Conservation (phyloP, 2,329 filamentous ascomycete species). For the Eutypa lata region DNA sequence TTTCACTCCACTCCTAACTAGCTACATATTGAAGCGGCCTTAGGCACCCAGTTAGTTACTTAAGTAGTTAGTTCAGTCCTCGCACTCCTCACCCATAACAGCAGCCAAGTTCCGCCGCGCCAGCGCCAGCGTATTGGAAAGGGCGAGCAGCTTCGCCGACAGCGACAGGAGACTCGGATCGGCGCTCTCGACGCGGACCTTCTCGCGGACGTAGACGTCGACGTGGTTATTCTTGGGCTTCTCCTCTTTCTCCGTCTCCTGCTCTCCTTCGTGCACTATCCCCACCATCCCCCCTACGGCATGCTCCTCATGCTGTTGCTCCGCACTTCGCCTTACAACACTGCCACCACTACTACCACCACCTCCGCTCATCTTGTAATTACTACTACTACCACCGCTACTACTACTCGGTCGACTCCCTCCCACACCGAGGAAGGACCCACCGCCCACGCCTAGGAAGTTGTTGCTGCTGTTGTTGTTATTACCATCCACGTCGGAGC, state of each 20-base stretch:
- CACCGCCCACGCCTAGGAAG: neutral
- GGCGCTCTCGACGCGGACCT: conserved; percentile 82
- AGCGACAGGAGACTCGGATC: conserved; percentile 83
- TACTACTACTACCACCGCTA: neutral
- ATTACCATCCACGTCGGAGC: conserved; percentile 11
- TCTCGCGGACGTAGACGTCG: conserved; percentile 84
- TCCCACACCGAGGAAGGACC: neutral
- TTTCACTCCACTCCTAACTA: too few species aligned
- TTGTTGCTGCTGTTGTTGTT: conserved; percentile 3
- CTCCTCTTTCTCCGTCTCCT: conserved; percentile 1
- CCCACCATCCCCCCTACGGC: neutral
- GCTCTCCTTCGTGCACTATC: conserved; percentile 2
- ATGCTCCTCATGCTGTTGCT: neutral
- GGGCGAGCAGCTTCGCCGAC: conserved; percentile 75
- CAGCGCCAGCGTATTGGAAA: conserved; percentile 69
- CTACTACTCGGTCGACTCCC: too few species aligned
- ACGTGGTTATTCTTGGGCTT: conserved; percentile 15
- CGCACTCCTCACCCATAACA: conserved; percentile 65
- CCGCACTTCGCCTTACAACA: neutral
- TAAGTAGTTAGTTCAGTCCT: too few species aligned
- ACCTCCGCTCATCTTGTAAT: conserved; percentile 5
- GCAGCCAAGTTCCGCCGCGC: conserved; percentile 70
- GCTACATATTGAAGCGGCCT: too few species aligned
- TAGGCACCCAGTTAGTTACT: too few species aligned
- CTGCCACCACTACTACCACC: neutral